These are phyloP conservation scores for Cymbopogon flexuosus DNA, from an alignment of 202 grass and related monocot genomes.

Conservation along the genomic window DNA sequence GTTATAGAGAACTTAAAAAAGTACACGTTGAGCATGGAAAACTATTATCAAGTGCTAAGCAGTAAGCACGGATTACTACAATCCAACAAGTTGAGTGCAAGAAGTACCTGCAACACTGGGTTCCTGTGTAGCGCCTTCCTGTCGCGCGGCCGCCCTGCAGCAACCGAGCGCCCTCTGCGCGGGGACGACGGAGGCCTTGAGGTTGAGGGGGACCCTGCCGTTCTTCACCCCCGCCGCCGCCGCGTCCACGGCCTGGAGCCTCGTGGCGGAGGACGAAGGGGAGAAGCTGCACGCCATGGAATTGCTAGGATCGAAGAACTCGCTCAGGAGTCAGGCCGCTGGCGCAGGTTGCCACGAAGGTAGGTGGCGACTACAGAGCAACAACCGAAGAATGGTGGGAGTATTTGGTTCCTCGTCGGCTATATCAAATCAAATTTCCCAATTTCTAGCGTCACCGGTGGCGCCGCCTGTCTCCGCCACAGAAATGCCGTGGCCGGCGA, in stretches of 20 bases:
- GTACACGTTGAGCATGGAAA: background rate
- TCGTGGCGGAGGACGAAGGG: slow-evolving; percentile 51
- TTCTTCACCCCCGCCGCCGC: slow-evolving; percentile 27
- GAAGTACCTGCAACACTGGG: slow-evolving; percentile 40
- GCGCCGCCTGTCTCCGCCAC: slow-evolving; percentile 24
- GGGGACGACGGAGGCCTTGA: slow-evolving; percentile 24
- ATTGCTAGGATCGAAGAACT: background rate
- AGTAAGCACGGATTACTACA: background rate
- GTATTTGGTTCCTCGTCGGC: background rate
- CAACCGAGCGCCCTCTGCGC: slow-evolving; percentile 9
- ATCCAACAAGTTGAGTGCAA: background rate
- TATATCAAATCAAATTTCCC: background rate
- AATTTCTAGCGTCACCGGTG: background rate
- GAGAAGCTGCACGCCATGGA: slow-evolving; percentile 69
- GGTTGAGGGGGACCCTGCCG: slow-evolving; percentile 23
- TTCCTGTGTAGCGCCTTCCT: slow-evolving; percentile 59
- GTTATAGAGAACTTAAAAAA: background rate
- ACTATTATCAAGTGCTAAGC: background rate
- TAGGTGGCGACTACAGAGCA: background rate
- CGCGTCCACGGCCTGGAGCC: slow-evolving; percentile 50
- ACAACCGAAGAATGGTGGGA: background rate
- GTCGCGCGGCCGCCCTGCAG: slow-evolving; percentile 46
- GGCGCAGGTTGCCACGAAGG: background rate
- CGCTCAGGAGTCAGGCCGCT: too few relatives aligned
- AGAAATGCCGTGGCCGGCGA: background rate